Evolutionary conservation across 2,329 filamentous ascomycete species (phyloP).

Genomic region (Colletotrichum camelliae): DNA sequence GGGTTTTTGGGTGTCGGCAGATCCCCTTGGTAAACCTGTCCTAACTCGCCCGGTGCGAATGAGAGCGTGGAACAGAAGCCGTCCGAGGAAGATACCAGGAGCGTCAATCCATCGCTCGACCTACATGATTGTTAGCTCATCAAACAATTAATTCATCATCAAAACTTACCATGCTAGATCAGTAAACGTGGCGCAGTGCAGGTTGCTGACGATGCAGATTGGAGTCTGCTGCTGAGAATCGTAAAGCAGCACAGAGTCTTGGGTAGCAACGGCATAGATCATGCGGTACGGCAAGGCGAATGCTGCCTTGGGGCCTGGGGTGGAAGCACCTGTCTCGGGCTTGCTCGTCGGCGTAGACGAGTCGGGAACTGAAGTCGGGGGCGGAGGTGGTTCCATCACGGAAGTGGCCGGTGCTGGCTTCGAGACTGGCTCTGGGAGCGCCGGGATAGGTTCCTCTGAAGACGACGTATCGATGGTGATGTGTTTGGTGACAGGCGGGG

Average conservation of each 20-base stretch:
- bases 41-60: conserved; percentile 84
- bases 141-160: neutral
- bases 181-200: conserved; percentile 97
- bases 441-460: conserved; percentile 80
- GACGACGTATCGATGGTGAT: conserved; percentile 96
- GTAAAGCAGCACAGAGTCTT: conserved; percentile 93
- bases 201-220: conserved; percentile 91
- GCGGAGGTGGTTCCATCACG: conserved; percentile 84
- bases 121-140: conserved; percentile 29
- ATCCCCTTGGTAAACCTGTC: conserved; percentile 78
- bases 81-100: conserved; percentile 97
- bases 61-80: conserved; percentile 94
- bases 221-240: conserved; percentile 97
- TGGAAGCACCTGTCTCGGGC: conserved; percentile 51
- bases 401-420: conserved; percentile 63
- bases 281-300: conserved; percentile 92
- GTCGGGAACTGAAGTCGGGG: conserved; percentile 55
- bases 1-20: conserved; percentile 55
- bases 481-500: conserved; percentile 74
- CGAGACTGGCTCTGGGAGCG: conserved; percentile 82
- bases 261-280: conserved; percentile 95
- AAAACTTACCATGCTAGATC: conserved; percentile 90
- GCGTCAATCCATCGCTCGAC: conserved; percentile 56
- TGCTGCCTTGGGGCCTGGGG: conserved; percentile 68
- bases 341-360: conserved; percentile 37